Base-by-base conservation (phyloP, 371 early-diverging fungal genomes). In the Mortierella sp. region DNA sequence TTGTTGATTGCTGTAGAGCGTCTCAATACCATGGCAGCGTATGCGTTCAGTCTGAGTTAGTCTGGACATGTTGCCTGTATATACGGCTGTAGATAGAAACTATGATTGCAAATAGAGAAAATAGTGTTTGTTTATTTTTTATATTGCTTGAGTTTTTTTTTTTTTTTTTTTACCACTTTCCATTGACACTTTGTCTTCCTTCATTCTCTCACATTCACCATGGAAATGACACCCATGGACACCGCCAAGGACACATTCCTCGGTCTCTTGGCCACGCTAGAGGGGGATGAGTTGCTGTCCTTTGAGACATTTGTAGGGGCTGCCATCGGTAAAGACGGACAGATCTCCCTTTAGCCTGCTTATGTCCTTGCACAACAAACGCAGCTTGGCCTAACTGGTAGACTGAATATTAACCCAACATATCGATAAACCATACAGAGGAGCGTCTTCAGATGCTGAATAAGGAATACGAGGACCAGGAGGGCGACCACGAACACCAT, bases 251-350 rank as follows among this genome's bases (percentile, higher is more conserved):
- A 86, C 26, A 78, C 80, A 28, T 87, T 87, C 56, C 62, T 86
- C 23, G 73, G 78, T n/a, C 76, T 87, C 32, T 60, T 87, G 14
- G 81, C 86, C 11, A 78, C 84, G 15, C 56, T 87, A 8, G 76
- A 87, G 30, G 83, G 81, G 34, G 62, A 76, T 21, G 81, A 87
- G 50, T 78, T 87, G 26, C 83, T 86, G 50, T 76, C 81, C 12
- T 87, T 87, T 56, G 82, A 86, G 53, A 62, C 81, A 1, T 87
- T 87, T 82, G 86, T 82, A 27, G 79, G 81, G 19, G 81, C 84
- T 21, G 87, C 87, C 28, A 61, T 87, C 32, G 83, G 87, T 87
- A 81, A 34, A 34, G n/a, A n/a, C n/a, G n/a, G n/a, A n/a, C n/a
- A n/a, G n/a, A n/a, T n/a, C n/a, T n/a, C n/a, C n/a, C n/a, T n/a